phyloP scores from a whole-genome alignment of 2,329 filamentous ascomycete species.

The Sodiomyces alkalinus region DNA sequence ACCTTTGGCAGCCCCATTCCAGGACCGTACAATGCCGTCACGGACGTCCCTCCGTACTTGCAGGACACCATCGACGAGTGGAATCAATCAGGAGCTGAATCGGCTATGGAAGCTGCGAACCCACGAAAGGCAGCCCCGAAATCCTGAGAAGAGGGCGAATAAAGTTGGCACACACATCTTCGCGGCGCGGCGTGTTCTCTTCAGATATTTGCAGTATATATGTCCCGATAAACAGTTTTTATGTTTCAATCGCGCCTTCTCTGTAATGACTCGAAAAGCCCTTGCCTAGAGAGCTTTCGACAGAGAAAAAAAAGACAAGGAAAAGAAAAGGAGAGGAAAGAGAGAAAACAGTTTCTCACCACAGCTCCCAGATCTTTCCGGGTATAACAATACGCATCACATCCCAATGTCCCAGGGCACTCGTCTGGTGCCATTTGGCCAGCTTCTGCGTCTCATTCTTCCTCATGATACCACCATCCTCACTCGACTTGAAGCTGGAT shows the following conservation, averaged over 20 bases:
- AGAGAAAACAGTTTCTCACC: conserved; percentile 44
- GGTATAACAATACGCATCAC: conserved; percentile 84
- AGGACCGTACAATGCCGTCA: conserved; percentile 41
- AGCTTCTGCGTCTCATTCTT: conserved; percentile 52
- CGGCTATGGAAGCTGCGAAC: conserved; percentile 12
- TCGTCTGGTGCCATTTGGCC: conserved; percentile 55
- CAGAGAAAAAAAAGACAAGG: conserved; percentile 5
- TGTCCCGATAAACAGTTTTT: too few relatives aligned
- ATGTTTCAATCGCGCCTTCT: too few relatives aligned
- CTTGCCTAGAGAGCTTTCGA: too few relatives aligned
- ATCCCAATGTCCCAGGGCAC: conserved; percentile 73
- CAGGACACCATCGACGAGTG: conserved; percentile 21
- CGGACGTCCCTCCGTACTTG: conserved; percentile 48
- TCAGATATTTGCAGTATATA: too few relatives aligned
- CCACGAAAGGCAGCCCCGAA: too few relatives aligned
- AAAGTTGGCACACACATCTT: too few relatives aligned
- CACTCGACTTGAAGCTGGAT: conserved; percentile 27
- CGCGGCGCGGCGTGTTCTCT: too few relatives aligned
- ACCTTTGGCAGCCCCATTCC: conserved; percentile 48
- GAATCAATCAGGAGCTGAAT: conserved; percentile 14
- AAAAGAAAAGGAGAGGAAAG: not conserved
- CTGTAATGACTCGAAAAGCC: too few relatives aligned
- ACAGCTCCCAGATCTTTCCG: conserved; percentile 68
- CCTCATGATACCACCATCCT: conserved; percentile 37
- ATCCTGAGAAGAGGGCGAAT: too few relatives aligned